phyloP scores from a whole-genome alignment of 2,329 filamentous ascomycete genomes.

The Beauveria caledonica region DNA sequence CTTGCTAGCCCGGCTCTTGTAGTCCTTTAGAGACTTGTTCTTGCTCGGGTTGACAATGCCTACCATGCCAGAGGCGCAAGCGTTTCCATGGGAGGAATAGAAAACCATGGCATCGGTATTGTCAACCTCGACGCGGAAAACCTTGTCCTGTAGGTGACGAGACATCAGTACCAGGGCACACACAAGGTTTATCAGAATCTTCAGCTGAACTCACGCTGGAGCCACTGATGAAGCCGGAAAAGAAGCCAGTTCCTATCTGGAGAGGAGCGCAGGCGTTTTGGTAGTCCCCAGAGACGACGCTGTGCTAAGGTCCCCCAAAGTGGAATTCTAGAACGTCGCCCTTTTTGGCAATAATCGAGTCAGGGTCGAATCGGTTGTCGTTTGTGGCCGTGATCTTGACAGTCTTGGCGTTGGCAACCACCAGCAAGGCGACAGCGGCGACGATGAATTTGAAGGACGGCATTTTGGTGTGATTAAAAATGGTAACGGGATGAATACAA shows the following conservation, averaged over 20 bases:
- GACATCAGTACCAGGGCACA: not conserved
- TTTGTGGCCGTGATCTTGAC: slow-evolving; percentile 27
- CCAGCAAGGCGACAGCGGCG: slow-evolving; percentile 18
- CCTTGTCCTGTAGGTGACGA: slow-evolving; percentile 19
- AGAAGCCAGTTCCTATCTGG: slow-evolving; percentile 27
- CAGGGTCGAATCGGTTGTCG: slow-evolving; percentile 26
- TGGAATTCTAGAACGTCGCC: slow-evolving; percentile 30
- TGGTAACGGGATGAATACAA: not conserved
- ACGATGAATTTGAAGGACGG: slow-evolving; percentile 21
- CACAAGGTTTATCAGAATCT: too few species aligned
- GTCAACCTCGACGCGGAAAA: slow-evolving; percentile 28
- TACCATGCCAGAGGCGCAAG: slow-evolving; percentile 32
- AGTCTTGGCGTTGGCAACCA: slow-evolving; percentile 22
- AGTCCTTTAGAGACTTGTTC: slow-evolving; percentile 24
- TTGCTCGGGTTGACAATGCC: slow-evolving; percentile 28
- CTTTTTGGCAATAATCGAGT: slow-evolving; percentile 23
- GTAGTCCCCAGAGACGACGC: slow-evolving; percentile 29
- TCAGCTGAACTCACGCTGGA: slow-evolving; percentile 19
- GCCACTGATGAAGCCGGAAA: slow-evolving; percentile 27
- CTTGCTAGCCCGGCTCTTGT: slow-evolving; percentile 22
- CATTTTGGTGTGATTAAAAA: slow-evolving; percentile 17
- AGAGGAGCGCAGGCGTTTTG: slow-evolving; percentile 27
- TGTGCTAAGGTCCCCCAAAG: slow-evolving; percentile 30
- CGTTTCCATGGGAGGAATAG: slow-evolving; percentile 31
- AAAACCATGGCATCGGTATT: slow-evolving; percentile 27